Evolutionary conservation across 1,139 yeast genomes (phyloP), one percentile per base, ranked within the genome.

Genomic region (Scheffersomyces insectosa): DNA sequence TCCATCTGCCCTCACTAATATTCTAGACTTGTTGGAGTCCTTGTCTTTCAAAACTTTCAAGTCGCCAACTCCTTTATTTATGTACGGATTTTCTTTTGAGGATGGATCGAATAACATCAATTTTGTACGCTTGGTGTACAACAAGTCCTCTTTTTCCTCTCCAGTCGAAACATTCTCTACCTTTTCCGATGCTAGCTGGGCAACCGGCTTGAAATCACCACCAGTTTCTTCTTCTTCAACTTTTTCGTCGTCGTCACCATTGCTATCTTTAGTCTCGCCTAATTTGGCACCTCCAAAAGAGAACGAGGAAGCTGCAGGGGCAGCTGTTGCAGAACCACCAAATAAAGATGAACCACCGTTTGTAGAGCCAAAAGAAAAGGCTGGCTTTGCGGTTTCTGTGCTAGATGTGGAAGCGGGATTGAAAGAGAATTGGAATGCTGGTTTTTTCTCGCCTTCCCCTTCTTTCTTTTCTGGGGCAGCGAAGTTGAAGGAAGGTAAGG

Each of bases 1-100:
- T 33, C 97, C 97, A 46, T 91, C 98, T 0, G 97, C 88, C 56
- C 98, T 82, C 23, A 93, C 76, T 36, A 93, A 68, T 11, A 88
- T 68, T 59, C 99, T 81, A 2, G 83, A 63, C 60, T 88, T 88
- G 2, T 72, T 65, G 3, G 82, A 78, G 2, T 70, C 74, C 40
- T 75, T 75, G 55, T 84, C 77, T 45, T 77, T 80, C 47, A 91
- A 70, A 10, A 93, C 72, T 56, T 88, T 86, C 52, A 91, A 70
- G 41, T 85, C 90, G 3, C 99, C 99, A 2, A 90, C 71, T 7
- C 98, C 98, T 52, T 80, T 79, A 15, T 80, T 68, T 20, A 68
- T 70, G 55, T 85, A 85, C 9, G 80, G 77, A 11, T 62, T 62
- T 37, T 73, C 72, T 39, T 76, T 75, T 32, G 79, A 75, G 14